Evolutionary conservation across 805 yeast species (phyloP).

Genomic region (Pichia eremophila): DNA sequence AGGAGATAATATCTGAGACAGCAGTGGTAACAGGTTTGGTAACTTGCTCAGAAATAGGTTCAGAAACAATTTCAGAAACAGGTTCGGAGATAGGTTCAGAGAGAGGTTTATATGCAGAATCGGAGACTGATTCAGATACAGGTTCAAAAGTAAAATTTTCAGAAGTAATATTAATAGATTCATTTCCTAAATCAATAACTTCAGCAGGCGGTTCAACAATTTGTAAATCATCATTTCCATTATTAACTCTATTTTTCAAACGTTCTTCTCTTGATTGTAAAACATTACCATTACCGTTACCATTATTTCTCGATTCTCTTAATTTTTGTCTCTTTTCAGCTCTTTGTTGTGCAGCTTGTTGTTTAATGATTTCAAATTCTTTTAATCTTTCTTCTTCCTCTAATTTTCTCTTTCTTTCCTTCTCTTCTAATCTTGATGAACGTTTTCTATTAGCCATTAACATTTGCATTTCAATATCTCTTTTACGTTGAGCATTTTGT

Average conservation of each 20-base stretch:
- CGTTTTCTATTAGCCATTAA: constrained; percentile 62
- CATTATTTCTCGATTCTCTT: constrained; percentile 16
- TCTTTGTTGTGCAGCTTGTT: constrained; percentile 35
- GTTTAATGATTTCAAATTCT: constrained; percentile 36
- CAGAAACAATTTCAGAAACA: background rate
- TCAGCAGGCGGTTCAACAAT: background rate
- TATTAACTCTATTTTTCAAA: constrained; percentile 12
- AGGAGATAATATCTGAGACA: too few relatives aligned
- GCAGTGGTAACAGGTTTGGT: too few relatives aligned
- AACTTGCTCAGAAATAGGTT: background rate
- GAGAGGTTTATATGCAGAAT: background rate
- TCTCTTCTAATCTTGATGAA: constrained; percentile 65
- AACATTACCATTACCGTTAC: background rate
- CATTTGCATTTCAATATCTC: constrained; percentile 54
- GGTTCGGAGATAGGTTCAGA: background rate
- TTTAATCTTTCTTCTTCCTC: constrained; percentile 41
- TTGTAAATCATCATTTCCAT: background rate
- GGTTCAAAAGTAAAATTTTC: too few relatives aligned
- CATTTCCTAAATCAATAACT: background rate
- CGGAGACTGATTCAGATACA: background rate
- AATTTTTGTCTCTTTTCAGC: constrained; percentile 30
- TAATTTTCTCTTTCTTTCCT: constrained; percentile 40
- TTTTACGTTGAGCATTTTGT: constrained; percentile 44
- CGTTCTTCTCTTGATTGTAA: constrained; percentile 29
- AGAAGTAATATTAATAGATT: background rate